Evolutionary conservation across 2,329 filamentous ascomycete genomes (phyloP), one percentile per base, ranked within the genome.

Genomic region (Massarina eburnea): DNA sequence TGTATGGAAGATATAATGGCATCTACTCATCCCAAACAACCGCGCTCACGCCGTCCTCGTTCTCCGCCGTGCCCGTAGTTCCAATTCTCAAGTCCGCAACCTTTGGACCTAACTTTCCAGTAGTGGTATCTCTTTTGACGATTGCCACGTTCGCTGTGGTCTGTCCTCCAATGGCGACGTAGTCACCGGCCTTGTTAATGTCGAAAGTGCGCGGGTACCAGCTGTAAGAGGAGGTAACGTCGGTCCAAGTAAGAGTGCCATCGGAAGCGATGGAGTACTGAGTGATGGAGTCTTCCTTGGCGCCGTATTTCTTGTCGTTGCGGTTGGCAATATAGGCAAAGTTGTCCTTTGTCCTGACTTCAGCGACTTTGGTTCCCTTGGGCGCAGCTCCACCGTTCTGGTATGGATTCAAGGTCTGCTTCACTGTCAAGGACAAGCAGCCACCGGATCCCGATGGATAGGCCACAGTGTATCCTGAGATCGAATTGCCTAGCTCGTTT

Each of bases 191-290:
- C 37, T 66, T 61, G 46, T 62, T 68, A 48, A 68, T 66, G 12
- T 62, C 58, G 27, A 69, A 69, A 1, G 67, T 69, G 7, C 67
- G 59, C 12, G 68, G 68, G 43, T 67, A 70, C 19, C 59, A 64
- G 14, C 59, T 61, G 30, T 64, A 60, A 1, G 66, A 57, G 3
- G 62, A 65, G 0, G 65, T 65, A 8, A 44, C 52, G 5, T 59
- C 66, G 4, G 61, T 58, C 51, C 61, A 68, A 1, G 54, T 46
- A 7, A 71, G 49, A 2, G 48, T 48, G 6, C 67, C 67, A 15
- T 54, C 53, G 12, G 59, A 48, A 22, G 50, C 53, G 39, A 71
- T 68, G 33, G 53, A 57, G 46, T 64, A 71, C 21, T 66, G 63
- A 8, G 64, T 63, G 17, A 70, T 57, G 4, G 66, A 69, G 39